phyloP scores from a whole-genome alignment of 2,329 filamentous ascomycete species.

The Podosphaera xanthii region DNA sequence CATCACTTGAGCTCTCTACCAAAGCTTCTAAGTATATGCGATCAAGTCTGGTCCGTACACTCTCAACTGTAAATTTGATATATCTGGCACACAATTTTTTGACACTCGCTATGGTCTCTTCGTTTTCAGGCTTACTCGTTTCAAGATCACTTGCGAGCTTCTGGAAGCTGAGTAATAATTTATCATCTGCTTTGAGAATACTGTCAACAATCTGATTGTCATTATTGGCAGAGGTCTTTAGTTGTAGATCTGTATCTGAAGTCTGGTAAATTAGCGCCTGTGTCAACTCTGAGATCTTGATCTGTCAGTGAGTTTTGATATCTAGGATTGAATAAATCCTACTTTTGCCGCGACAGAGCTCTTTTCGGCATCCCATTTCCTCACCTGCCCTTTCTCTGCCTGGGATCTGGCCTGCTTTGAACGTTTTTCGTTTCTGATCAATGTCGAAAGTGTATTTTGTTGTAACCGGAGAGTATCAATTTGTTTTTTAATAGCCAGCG shows the following conservation, averaged over 20 bases:
- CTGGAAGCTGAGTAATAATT: conserved; percentile 38
- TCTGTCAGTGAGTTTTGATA: conserved; percentile 2
- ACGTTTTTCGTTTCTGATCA: conserved; percentile 23
- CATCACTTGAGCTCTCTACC: conserved; percentile 7
- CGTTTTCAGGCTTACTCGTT: conserved; percentile 26
- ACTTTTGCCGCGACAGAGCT: conserved; percentile 23
- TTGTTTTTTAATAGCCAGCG: conserved; percentile 39
- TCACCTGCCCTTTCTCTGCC: conserved; percentile 20
- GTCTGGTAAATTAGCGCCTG: conserved; percentile 24
- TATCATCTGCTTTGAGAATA: conserved; percentile 38
- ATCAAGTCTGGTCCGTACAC: conserved; percentile 29
- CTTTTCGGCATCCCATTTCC: conserved; percentile 20
- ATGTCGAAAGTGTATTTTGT: conserved; percentile 32
- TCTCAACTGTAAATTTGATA: conserved; percentile 34
- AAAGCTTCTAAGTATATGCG: conserved; percentile 30
- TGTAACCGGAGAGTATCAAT: conserved; percentile 37
- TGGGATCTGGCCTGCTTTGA: conserved; percentile 16
- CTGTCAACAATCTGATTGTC: conserved; percentile 26
- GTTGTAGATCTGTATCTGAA: conserved; percentile 28
- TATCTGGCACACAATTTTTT: conserved; percentile 35
- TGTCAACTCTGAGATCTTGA: conserved; percentile 25
- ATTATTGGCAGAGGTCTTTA: conserved; percentile 21
- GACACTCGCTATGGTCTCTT: conserved; percentile 30
- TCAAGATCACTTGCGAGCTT: conserved; percentile 40
- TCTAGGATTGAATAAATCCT: conserved; percentile 4